Base-by-base conservation (phyloP, 805 yeast species). In the Lipomyces anomalus region DNA sequence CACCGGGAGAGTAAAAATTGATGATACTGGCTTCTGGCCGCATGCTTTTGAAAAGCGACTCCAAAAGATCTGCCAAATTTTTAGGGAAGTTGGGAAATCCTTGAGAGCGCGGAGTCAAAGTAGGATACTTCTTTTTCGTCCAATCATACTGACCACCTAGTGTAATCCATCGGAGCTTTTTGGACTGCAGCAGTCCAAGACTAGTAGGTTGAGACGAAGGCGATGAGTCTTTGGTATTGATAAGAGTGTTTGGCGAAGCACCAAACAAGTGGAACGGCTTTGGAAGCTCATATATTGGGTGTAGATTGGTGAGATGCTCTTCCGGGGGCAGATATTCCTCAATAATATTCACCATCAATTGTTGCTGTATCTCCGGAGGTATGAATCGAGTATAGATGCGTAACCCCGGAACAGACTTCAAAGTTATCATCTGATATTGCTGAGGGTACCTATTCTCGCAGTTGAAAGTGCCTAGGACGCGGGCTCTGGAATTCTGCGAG, bases 111-210 rank as follows among this genome's bases (percentile, higher is more conserved):
- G 56, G 61, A 18, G 48, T 54, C 46, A 65, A 67, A 1, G 70
- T 53, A 1, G 74, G 74, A 46, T 69, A 69, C 35, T 48, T 61
- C 40, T 70, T 70, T 17, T 59, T 53, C 1, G 74, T 68, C 74
- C 74, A 70, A 50, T 70, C 59, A 51, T 70, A 70, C 48, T 70
- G 74, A 7, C 74, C 74, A 2, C 74, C 74, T 6, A 70, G 62
- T 0, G 74, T 70, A 23, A 69, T 65, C 74, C 74, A 70, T n/a
- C 74, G 61, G n/a, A 70, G 57, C 41, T 64, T 61, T 29, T 35
- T 28, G 17, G 39, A 29, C 37, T 33, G 48, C 11, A 42, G 16
- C 6, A 41, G 13, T 5, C 36, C 38, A 6, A 50, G 35, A 2
- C 46, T 28, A 20, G 38, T 33, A 5, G 45, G 28, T 7, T 40